Conservation (phyloP, 768 basidiomycete genomes). For the Lactarius vividus region DNA sequence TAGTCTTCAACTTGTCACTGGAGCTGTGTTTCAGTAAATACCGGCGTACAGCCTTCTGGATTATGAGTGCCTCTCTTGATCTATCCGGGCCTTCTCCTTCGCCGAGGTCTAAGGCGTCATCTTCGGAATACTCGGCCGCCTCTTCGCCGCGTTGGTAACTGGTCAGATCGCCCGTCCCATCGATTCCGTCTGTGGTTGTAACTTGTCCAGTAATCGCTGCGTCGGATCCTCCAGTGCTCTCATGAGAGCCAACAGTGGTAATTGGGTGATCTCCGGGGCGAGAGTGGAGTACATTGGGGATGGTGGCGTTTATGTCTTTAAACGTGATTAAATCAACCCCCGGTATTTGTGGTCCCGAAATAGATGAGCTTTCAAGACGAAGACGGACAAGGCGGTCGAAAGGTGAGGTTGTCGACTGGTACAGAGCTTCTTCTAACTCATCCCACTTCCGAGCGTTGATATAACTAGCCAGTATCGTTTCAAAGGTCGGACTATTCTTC, state of each 20-base stretch:
- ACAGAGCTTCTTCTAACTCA: background rate
- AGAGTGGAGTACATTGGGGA: conserved; percentile 2
- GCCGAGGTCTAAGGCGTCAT: background rate
- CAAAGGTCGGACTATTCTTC: background rate
- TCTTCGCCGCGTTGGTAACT: background rate
- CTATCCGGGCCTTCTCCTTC: conserved; percentile 8
- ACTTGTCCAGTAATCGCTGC: background rate
- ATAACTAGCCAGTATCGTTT: conserved; percentile 4
- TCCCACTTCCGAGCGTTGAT: background rate
- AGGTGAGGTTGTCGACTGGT: conserved; percentile 3
- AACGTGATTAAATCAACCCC: conserved; percentile 7
- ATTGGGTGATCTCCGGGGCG: background rate
- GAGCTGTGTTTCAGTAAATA: background rate
- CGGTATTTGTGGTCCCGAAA: background rate
- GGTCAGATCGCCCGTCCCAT: background rate
- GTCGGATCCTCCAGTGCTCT: background rate
- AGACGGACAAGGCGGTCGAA: conserved; percentile 19
- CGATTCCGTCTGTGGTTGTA: background rate
- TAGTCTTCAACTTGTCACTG: background rate
- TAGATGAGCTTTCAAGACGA: background rate
- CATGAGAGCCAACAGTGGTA: background rate
- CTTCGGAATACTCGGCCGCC: conserved; percentile 4
- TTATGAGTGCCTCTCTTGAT: background rate
- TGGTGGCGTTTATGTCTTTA: background rate
- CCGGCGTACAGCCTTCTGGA: conserved; percentile 14